Evolutionary conservation across 352 stramenopile genomes (phyloP).

Genomic region (Phytophthora pseudosyringae): DNA sequence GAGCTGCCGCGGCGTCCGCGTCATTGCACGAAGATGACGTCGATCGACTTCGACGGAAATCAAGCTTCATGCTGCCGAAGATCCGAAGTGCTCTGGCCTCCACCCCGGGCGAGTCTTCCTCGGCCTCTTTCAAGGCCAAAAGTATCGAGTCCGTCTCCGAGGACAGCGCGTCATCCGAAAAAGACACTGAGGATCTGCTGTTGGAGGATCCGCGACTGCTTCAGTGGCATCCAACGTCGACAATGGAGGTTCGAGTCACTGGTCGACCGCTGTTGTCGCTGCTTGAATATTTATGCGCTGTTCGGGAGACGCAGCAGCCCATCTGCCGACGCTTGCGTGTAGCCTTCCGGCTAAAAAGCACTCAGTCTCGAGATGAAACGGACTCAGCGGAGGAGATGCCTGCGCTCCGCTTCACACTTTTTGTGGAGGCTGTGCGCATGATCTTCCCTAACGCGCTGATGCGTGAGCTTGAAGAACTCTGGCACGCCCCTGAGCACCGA

Average conservation of each 20-base stretch:
- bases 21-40: constrained; percentile 34
- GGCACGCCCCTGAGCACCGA: constrained; percentile 37
- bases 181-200: constrained; percentile 37
- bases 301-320: constrained; percentile 56
- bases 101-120: constrained; percentile 3
- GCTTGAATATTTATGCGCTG: constrained; percentile 58
- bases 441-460: constrained; percentile 61
- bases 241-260: constrained; percentile 39
- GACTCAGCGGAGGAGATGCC: background rate
- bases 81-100: constrained; percentile 32
- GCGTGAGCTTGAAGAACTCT: constrained; percentile 68
- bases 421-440: constrained; percentile 51
- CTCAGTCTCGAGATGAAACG: background rate
- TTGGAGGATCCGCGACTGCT: constrained; percentile 46
- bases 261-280: constrained; percentile 49
- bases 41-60: constrained; percentile 39
- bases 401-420: constrained; percentile 38
- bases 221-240: constrained; percentile 61
- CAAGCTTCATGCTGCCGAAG: constrained; percentile 57
- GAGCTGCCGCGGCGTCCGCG: constrained; percentile 25
- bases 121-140: constrained; percentile 5
- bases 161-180: constrained; percentile 18
- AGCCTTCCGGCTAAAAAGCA: constrained; percentile 53
- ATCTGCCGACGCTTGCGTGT: constrained; percentile 59
- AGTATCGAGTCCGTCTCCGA: constrained; percentile 21